Conservation (phyloP, 2,329 filamentous ascomycete genomes). For the Bertia moriformis region DNA sequence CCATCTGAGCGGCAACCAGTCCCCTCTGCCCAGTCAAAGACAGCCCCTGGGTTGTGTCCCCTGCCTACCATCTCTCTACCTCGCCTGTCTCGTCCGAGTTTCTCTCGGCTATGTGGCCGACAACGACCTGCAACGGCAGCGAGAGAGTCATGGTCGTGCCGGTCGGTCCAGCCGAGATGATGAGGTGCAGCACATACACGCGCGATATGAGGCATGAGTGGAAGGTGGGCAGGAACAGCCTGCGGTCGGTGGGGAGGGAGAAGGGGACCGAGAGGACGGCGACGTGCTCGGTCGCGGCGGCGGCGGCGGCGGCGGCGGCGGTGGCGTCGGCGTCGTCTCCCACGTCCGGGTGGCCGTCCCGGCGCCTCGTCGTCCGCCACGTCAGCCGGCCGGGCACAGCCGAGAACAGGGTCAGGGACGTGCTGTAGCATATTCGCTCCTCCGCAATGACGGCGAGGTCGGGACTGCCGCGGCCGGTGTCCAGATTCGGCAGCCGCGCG, state of each 20-base stretch:
- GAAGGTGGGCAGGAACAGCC: slow-evolving; percentile 38
- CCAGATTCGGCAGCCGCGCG: too few relatives aligned
- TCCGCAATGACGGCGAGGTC: slow-evolving; percentile 41
- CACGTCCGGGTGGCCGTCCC: background rate
- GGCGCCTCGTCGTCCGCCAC: slow-evolving; percentile 14
- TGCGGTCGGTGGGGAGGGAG: slow-evolving; percentile 27
- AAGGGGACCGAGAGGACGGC: slow-evolving; percentile 31
- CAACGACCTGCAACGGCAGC: too few relatives aligned
- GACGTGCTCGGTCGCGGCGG: slow-evolving; percentile 21
- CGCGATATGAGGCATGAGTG: slow-evolving; percentile 41
- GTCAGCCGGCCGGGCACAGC: slow-evolving; percentile 36
- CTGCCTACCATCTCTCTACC: too few relatives aligned
- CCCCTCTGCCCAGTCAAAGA: too few relatives aligned
- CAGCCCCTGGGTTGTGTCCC: too few relatives aligned
- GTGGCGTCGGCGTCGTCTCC: slow-evolving; percentile 7
- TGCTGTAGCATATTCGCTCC: slow-evolving; percentile 29
- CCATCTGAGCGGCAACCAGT: too few relatives aligned
- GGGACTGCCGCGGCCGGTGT: too few relatives aligned
- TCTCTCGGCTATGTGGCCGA: too few relatives aligned
- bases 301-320: slow-evolving; percentile 3
- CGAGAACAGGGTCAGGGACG: slow-evolving; percentile 30
- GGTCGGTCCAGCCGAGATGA: slow-evolving; percentile 22
- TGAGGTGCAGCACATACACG: slow-evolving; percentile 33
- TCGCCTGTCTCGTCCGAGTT: too few relatives aligned
- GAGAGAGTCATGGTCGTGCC: slow-evolving; percentile 25